phyloP scores from a whole-genome alignment of 345 rosid species.

The Syzygium grande region DNA sequence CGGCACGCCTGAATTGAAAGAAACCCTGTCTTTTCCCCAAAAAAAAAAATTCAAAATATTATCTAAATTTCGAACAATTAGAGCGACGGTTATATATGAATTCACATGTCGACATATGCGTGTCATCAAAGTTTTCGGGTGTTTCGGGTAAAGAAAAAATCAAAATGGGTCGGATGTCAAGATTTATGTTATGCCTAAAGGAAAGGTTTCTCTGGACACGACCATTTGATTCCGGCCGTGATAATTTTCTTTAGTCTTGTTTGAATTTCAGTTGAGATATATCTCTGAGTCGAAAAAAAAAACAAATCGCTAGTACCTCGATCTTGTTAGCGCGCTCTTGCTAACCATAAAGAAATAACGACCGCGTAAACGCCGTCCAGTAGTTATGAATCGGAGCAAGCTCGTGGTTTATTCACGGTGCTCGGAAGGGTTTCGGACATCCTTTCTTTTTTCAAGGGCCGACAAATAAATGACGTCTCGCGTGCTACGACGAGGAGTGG shows the following conservation, averaged over 20 bases:
- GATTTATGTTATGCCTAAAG: neutral
- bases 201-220: rapidly evolving
- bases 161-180: rapidly evolving
- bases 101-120: neutral
- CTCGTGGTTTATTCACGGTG: too few relatives aligned
- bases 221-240: neutral
- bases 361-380: too few relatives aligned
- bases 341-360: too few relatives aligned
- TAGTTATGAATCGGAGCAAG: too few relatives aligned
- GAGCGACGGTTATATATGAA: rapidly evolving
- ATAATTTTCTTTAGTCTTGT: neutral
- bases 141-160: neutral
- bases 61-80: rapidly evolving
- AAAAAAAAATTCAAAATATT: neutral
- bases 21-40: rapidly evolving
- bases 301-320: too few relatives aligned
- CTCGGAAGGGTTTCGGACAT: rapidly evolving
- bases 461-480: neutral
- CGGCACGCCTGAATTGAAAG: neutral
- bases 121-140: rapidly evolving
- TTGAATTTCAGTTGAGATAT: neutral
- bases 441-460: neutral
- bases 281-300: neutral
- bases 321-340: too few relatives aligned
- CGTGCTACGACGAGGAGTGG: neutral